These are phyloP conservation scores for Calocybe cyanea DNA, from an alignment of 768 basidiomycete genomes.

Conservation along the genomic window DNA sequence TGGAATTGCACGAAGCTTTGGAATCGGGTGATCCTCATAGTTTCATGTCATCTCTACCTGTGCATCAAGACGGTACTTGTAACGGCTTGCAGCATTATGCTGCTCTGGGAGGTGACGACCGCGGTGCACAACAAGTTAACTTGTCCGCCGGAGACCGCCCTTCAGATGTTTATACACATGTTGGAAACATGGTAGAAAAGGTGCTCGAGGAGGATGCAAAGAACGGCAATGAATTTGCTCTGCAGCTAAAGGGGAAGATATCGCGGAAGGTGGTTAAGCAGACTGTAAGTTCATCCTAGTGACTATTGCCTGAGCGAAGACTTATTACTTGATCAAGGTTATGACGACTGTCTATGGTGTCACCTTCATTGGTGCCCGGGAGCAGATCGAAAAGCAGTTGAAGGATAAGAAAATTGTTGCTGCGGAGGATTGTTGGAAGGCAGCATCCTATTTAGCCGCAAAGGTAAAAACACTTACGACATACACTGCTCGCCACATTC, in stretches of 20 bases:
- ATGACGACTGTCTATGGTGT: constrained; percentile 99
- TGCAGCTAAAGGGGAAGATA: constrained; percentile 69
- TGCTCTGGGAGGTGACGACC: constrained; percentile 88
- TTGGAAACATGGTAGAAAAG: constrained; percentile 81
- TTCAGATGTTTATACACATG: constrained; percentile 92
- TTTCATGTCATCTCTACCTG: constrained; percentile 68
- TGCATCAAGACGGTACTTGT: constrained; percentile 98
- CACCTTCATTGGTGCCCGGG: constrained; percentile 90
- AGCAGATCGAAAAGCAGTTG: constrained; percentile 91
- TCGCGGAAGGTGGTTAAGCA: constrained; percentile 96
- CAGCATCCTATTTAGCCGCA: constrained; percentile 78
- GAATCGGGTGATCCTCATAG: constrained; percentile 64
- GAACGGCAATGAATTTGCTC: constrained; percentile 50
- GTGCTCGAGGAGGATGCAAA: constrained; percentile 53
- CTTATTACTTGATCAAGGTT: constrained; percentile 42
- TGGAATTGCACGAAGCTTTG: constrained; percentile 81
- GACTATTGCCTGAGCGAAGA: background rate
- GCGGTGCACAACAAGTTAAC: constrained; percentile 92
- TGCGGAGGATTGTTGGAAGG: constrained; percentile 67
- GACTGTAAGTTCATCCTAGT: constrained; percentile 53
- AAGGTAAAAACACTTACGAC: constrained; percentile 38
- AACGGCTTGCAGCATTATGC: constrained; percentile 99
- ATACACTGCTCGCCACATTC: background rate
- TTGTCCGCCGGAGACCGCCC: constrained; percentile 79
- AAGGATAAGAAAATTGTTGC: constrained; percentile 70